Base-by-base conservation (phyloP, 352 stramenopile species). In the Saprolegnia diclina region DNA sequence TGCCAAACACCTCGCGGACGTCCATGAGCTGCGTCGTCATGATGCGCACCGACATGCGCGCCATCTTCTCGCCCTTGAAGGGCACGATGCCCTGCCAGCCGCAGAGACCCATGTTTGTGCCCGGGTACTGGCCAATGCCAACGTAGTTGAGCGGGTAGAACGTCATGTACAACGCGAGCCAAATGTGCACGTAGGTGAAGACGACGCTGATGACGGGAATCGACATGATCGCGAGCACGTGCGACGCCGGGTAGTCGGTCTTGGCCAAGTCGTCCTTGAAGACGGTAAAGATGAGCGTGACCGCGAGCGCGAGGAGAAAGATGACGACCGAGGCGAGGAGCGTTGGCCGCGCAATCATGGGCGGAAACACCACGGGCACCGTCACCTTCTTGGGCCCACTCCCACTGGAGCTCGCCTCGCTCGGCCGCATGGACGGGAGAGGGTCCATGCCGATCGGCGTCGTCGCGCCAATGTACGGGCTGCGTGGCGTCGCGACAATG, bases 81-180 rank as follows among this genome's bases (percentile, higher is more conserved):
- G 96, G 96, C n/a, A 99, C 95, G 53, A 99, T 98, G 18, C 96
- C 96, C 72, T 99, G 95, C 96, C 96, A 99, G 10, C 96, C 96
- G 26, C 91, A 75, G 4, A 98, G 69, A 9, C 96, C 96, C 70
- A 92, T 97, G 75, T 97, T 93, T 4, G 85, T 95, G 48, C 75
- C 72, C 0, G 85, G 83, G 71, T 92, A 88, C 76, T 95, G 91
- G 64, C 96, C 76, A 32, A 88, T 93, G 21, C 96, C 96, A 32
- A 84, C 75, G 74, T 97, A 99, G 53, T 97, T 76, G 40, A 99
- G 80, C 6, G 97, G 97, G 75, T 98, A 96, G 77, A 99, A 99
- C 38, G 98, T 99, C 90, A 98, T 98, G 80, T 94, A 98, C 2
- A 99, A 78, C 40, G 97, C 97, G 65, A 98, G 75, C 80, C 95